These are phyloP conservation scores for Pseudozyma pruni DNA, from an alignment of 1,284 basidiomycete species.

Conservation along the genomic window DNA sequence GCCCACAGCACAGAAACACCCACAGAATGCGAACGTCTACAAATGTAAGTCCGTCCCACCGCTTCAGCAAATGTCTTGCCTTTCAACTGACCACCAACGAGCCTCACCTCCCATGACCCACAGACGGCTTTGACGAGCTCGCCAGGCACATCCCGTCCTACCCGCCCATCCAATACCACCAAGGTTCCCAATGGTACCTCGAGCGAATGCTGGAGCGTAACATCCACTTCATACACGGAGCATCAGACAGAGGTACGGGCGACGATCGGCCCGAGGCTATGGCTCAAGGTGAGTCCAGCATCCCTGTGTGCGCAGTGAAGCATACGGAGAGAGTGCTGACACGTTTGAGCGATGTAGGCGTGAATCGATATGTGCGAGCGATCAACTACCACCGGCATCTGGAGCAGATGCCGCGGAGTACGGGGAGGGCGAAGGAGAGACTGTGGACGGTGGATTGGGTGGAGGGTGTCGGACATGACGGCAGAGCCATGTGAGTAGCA, in stretches of 20 bases:
- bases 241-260: slow-evolving; percentile 29
- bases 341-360: slow-evolving; percentile 10
- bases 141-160: slow-evolving; percentile 10
- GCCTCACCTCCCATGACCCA: too few species aligned
- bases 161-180: not conserved
- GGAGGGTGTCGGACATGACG: slow-evolving; percentile 30
- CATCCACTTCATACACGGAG: slow-evolving; percentile 32
- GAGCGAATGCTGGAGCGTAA: slow-evolving; percentile 15
- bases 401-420: slow-evolving; percentile 3
- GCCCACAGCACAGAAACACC: too few species aligned
- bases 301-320: too few species aligned
- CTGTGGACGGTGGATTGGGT: slow-evolving; percentile 42
- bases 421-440: not conserved
- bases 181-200: not conserved
- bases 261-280: slow-evolving; percentile 38
- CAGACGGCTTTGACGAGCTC: slow-evolving; percentile 38
- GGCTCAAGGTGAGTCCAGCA: slow-evolving; percentile 35
- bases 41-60: slow-evolving; percentile 31
- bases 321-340: not conserved
- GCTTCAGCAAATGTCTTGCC: too few species aligned
- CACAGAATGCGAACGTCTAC: slow-evolving; percentile 42
- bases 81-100: not conserved
- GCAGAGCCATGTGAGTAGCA: slow-evolving; percentile 33
- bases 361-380: slow-evolving; percentile 20
- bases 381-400: slow-evolving; percentile 35